Conservation (phyloP, 371 early-diverging fungal species). For the Mucor velutinosus region DNA sequence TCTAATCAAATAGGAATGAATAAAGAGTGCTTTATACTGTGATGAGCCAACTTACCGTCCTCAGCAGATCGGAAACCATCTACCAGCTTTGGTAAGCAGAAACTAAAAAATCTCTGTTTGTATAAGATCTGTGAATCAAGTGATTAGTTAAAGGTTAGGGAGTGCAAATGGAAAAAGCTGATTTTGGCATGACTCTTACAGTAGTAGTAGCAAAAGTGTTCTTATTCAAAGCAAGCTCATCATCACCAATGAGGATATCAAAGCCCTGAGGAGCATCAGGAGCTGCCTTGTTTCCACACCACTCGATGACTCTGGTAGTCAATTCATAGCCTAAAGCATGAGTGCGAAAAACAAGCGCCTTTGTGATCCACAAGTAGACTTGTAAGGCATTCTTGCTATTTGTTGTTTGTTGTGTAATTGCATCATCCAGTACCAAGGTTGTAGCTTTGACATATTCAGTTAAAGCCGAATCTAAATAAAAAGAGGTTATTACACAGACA, state of each 20-base stretch:
- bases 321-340: conserved; percentile 59
- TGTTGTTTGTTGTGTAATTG: conserved; percentile 18
- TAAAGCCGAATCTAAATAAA: conserved; percentile 30
- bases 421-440: conserved; percentile 22
- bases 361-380: conserved; percentile 57
- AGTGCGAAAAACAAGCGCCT: conserved; percentile 62
- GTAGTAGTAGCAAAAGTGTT: conserved; percentile 68
- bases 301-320: conserved; percentile 58
- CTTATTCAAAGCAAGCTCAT: conserved; percentile 69
- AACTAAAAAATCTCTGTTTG: conserved; percentile 83
- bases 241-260: conserved; percentile 68
- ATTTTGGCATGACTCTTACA: conserved; percentile 34
- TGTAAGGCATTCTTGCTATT: conserved; percentile 27
- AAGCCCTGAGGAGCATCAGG: conserved; percentile 72
- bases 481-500: background rate
- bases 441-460: conserved; percentile 37
- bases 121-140: conserved; percentile 64
- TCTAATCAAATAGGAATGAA: conserved; percentile 22
- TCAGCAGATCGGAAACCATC: conserved; percentile 54
- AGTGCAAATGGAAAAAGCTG: background rate
- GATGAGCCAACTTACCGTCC: background rate
- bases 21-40: background rate
- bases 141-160: background rate
- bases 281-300: conserved; percentile 46
- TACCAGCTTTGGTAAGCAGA: conserved; percentile 71